These are phyloP conservation scores for Elsinoe ampelina DNA, from an alignment of 2,329 filamentous ascomycete species.

Conservation along the genomic window DNA sequence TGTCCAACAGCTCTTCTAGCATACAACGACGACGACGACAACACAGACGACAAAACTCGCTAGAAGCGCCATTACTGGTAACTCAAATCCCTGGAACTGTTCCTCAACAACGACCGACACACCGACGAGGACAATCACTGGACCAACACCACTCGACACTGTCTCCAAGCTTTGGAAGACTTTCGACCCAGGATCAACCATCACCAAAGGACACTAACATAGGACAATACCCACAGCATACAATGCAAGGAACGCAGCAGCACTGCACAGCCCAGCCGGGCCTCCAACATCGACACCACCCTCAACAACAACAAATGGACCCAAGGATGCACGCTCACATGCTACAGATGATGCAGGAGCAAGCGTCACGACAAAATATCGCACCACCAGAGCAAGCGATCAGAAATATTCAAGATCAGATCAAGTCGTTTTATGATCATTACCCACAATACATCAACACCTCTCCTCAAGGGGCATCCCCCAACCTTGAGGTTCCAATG, in stretches of 20 bases:
- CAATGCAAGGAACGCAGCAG: slow-evolving; percentile 84
- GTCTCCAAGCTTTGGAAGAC: slow-evolving; percentile 15
- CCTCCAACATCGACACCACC: slow-evolving; percentile 36
- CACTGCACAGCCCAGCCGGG: slow-evolving; percentile 75
- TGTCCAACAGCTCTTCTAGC: slow-evolving; percentile 63
- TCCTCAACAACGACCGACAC: slow-evolving; percentile 42
- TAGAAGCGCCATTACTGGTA: slow-evolving; percentile 64
- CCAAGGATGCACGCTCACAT: slow-evolving; percentile 27
- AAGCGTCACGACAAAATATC: slow-evolving; percentile 17
- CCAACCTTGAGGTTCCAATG: slow-evolving; percentile 45
- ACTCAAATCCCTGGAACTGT: slow-evolving; percentile 47
- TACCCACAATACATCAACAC: slow-evolving; percentile 24
- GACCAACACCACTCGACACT: slow-evolving; percentile 54
- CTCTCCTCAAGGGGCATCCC: slow-evolving; percentile 25
- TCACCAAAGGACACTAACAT: slow-evolving; percentile 48
- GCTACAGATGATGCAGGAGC: slow-evolving; percentile 21
- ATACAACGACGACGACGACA: slow-evolving; percentile 64
- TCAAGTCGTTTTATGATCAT: slow-evolving; percentile 35
- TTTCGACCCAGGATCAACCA: slow-evolving; percentile 24
- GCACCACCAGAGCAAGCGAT: slow-evolving; percentile 20
- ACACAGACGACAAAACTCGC: slow-evolving; percentile 82
- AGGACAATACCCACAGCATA: slow-evolving; percentile 62
- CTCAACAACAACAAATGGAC: slow-evolving; percentile 44
- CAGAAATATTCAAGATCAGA: slow-evolving; percentile 35
- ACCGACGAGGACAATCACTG: slow-evolving; percentile 77